Conservation (phyloP, 2,329 filamentous ascomycete species). For the Trichoderma cornu-damae region DNA sequence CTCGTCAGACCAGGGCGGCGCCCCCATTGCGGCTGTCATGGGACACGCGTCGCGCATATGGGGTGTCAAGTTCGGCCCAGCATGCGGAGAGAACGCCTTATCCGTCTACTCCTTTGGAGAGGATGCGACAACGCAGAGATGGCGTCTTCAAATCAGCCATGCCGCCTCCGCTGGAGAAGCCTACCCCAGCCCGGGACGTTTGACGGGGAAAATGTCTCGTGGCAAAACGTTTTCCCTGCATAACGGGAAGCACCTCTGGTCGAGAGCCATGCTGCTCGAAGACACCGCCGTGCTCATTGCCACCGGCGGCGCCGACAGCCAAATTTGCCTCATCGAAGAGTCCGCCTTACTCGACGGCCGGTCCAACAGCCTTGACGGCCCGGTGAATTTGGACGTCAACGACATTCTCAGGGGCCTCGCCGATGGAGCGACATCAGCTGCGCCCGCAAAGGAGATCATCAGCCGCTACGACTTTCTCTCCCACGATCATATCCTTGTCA, state of each 20-base stretch:
- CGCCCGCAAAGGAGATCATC: slow-evolving; percentile 39
- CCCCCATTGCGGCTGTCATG: slow-evolving; percentile 66
- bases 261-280: slow-evolving; percentile 46
- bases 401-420: slow-evolving; percentile 28
- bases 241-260: slow-evolving; percentile 88
- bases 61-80: slow-evolving; percentile 64
- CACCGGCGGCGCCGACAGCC: slow-evolving; percentile 83
- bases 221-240: slow-evolving; percentile 59
- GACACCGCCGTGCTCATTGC: slow-evolving; percentile 44
- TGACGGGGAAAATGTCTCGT: slow-evolving; percentile 42
- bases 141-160: slow-evolving; percentile 50
- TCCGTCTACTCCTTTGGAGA: slow-evolving; percentile 74
- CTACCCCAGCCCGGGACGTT: background rate
- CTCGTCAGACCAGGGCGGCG: background rate
- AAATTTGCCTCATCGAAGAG: slow-evolving; percentile 47
- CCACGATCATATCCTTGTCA: slow-evolving; percentile 47
- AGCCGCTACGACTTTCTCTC: slow-evolving; percentile 61
- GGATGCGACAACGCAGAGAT: slow-evolving; percentile 71
- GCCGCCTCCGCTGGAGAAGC: background rate
- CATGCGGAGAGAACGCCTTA: slow-evolving; percentile 22
- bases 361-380: background rate
- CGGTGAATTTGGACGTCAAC: slow-evolving; percentile 30
- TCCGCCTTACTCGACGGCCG: background rate
- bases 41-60: slow-evolving; percentile 88
- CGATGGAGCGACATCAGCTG: background rate